Percentiles rank a stretch among this genome's conserved stretches.
These are phyloP conservation scores for Dendrothele bispora DNA, from an alignment of 768 basidiomycete genomes.

Conservation along the genomic window DNA sequence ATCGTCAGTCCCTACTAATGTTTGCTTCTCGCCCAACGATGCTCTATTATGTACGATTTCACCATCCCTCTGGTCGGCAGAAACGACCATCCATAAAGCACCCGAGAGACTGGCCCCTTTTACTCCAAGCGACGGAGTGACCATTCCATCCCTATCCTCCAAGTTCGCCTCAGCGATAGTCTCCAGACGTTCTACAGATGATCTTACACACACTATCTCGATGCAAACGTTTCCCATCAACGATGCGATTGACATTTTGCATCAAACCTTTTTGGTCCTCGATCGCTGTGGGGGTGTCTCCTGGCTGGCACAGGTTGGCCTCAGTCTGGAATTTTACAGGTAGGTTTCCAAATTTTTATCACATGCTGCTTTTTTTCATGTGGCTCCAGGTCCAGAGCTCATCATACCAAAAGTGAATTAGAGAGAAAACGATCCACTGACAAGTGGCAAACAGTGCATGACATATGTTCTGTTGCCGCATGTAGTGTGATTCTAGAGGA, in stretches of 20 bases:
- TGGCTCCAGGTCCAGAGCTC: conserved; percentile 12
- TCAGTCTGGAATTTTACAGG: conserved; percentile 50
- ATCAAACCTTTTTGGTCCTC: conserved; percentile 43
- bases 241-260: conserved; percentile 47
- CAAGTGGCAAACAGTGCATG: conserved; percentile 64
- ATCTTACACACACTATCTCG: conserved; percentile 59
- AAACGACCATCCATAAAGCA: conserved; percentile 42
- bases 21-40: conserved; percentile 58
- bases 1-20: conserved; percentile 55
- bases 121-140: not conserved
- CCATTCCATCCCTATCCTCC: conserved; percentile 25
- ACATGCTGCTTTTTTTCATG: not conserved
- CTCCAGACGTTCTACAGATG: conserved; percentile 52
- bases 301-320: conserved; percentile 37
- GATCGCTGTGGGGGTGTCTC: conserved; percentile 39
- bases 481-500: conserved; percentile 66
- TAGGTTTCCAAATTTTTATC: conserved; percentile 33
- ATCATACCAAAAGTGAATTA: conserved; percentile 14
- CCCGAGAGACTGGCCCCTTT: conserved; percentile 31
- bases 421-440: conserved; percentile 42
- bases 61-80: conserved; percentile 37
- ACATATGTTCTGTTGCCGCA: conserved; percentile 63
- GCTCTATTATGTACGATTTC: conserved; percentile 55
- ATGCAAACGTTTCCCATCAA: conserved; percentile 37
- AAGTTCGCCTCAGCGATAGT: conserved; percentile 43